These are phyloP conservation scores for Bimuria novae-zelandiae DNA, from an alignment of 2,329 filamentous ascomycete genomes.

Conservation along the genomic window DNA sequence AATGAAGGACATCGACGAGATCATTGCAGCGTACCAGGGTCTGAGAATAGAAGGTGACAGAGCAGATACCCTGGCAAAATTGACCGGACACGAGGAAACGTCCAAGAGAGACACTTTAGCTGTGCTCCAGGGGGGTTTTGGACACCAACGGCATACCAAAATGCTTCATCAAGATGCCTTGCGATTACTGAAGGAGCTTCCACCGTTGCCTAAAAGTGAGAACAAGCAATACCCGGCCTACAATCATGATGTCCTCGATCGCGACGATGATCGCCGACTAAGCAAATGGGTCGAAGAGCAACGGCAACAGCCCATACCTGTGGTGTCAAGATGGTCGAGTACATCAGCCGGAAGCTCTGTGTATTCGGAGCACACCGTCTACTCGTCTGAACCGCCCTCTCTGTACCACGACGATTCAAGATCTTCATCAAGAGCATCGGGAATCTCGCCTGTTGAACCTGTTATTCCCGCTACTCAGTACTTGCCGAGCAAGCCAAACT, in stretches of 20 bases:
- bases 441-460: slow-evolving; percentile 1
- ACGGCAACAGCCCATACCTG: not conserved
- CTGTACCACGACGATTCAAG: slow-evolving; percentile 32
- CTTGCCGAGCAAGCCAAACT: slow-evolving; percentile 5
- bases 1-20: slow-evolving; percentile 42
- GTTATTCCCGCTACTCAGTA: slow-evolving; percentile 2
- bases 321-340: slow-evolving; percentile 30
- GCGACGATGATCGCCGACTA: slow-evolving; percentile 11
- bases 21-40: slow-evolving; percentile 37
- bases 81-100: slow-evolving; percentile 12
- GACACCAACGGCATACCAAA: slow-evolving; percentile 13
- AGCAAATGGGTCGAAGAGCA: slow-evolving; percentile 10
- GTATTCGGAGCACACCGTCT: slow-evolving; percentile 25
- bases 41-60: slow-evolving; percentile 17
- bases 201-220: slow-evolving; percentile 19
- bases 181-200: slow-evolving; percentile 19
- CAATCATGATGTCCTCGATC: slow-evolving; percentile 23
- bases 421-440: slow-evolving; percentile 29
- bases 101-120: slow-evolving; percentile 26
- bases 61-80: slow-evolving; percentile 9
- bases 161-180: slow-evolving; percentile 16
- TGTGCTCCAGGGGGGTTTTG: slow-evolving; percentile 21
- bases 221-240: slow-evolving; percentile 20
- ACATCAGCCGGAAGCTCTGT: slow-evolving; percentile 30
- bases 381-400: slow-evolving; percentile 21